These are phyloP conservation scores for Hypseocharis bilobata DNA, from an alignment of 441 rosid species.

Conservation along the genomic window DNA sequence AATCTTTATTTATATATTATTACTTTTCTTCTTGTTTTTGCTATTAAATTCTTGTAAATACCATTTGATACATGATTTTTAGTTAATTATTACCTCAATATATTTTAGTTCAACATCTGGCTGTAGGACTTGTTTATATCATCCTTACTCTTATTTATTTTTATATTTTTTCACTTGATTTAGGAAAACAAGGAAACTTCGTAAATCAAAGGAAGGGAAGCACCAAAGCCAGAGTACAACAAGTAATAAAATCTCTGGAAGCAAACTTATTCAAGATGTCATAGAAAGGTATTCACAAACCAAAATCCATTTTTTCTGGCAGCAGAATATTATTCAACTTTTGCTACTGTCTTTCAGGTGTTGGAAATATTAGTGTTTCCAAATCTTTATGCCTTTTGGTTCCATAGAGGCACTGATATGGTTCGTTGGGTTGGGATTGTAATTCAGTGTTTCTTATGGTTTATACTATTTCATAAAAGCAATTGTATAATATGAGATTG, in stretches of 20 bases:
- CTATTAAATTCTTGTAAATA: not conserved
- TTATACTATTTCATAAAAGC: not conserved
- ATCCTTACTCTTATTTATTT: not conserved
- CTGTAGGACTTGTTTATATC: not conserved
- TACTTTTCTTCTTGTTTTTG: not conserved
- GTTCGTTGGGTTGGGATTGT: not conserved
- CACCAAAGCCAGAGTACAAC: constrained; percentile 12
- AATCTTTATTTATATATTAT: not conserved
- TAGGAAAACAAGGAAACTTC: constrained; percentile 36
- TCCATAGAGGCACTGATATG: no score
- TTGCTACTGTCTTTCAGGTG: not conserved
- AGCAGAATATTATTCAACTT: not conserved
- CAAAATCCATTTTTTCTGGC: no score
- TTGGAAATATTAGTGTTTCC: not conserved
- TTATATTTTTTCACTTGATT: constrained; percentile 15
- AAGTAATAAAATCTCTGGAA: constrained; percentile 18
- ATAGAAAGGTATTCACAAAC: constrained; percentile 31
- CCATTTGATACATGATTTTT: not conserved
- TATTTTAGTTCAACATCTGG: not conserved
- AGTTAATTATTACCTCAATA: not conserved
- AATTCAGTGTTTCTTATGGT: not conserved
- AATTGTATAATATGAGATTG: not conserved
- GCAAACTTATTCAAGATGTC: constrained; percentile 23
- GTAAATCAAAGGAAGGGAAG: constrained; percentile 24
- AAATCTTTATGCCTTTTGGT: not conserved